These are phyloP conservation scores for Eimeria praecox DNA, from an alignment of 169 alveolate genomes.

Conservation along the genomic window DNA sequence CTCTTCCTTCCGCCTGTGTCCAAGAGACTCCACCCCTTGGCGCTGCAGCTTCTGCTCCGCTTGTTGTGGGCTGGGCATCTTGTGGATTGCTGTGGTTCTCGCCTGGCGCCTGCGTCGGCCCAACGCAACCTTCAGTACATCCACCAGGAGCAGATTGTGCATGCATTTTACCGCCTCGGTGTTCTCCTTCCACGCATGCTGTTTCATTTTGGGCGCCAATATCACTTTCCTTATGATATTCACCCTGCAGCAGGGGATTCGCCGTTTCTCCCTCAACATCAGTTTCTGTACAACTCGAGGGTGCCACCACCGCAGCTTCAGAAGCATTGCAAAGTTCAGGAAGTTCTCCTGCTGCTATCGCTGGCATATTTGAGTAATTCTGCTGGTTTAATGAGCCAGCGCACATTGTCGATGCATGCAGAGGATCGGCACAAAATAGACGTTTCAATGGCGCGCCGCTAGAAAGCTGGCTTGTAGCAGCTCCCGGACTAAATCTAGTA, in stretches of 20 bases:
- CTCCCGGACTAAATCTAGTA: background rate
- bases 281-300: constrained; percentile 3
- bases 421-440: constrained; percentile 24
- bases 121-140: background rate
- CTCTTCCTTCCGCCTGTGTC: constrained; percentile 28
- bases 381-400: background rate
- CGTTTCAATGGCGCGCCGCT: background rate
- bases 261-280: background rate
- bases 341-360: background rate
- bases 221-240: background rate
- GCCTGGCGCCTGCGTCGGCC: background rate
- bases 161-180: background rate
- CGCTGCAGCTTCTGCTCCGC: constrained; percentile 29
- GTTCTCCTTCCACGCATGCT: background rate
- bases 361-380: background rate
- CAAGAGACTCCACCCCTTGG: background rate
- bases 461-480: background rate
- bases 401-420: constrained; percentile 31
- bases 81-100: background rate
- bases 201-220: background rate
- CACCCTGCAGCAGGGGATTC: constrained; percentile 41
- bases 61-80: constrained; percentile 37
- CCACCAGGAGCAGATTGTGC: background rate
- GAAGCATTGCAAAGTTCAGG: background rate
- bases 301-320: background rate